A percentile compares a stretch with the other conserved stretches of the same genome.
These are phyloP conservation scores for Aspergillus costaricaensis DNA, from an alignment of 2,329 filamentous ascomycete genomes.

Conservation along the genomic window DNA sequence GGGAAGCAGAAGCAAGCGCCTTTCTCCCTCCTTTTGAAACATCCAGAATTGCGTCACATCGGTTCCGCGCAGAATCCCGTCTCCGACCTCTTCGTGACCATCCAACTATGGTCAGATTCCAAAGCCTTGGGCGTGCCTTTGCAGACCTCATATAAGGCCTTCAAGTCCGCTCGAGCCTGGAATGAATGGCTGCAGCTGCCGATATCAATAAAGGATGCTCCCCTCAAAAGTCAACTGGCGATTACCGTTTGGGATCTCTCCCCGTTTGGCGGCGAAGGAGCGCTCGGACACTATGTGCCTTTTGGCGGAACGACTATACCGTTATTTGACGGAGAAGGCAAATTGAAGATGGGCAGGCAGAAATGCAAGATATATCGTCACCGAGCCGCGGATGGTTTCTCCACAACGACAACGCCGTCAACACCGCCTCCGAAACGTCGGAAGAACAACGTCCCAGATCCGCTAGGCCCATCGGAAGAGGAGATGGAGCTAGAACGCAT, in stretches of 20 bases:
- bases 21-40: slow-evolving; percentile 75
- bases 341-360: slow-evolving; percentile 85
- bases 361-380: slow-evolving; percentile 85
- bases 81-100: slow-evolving; percentile 90
- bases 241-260: slow-evolving; percentile 96
- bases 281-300: slow-evolving; percentile 76
- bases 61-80: slow-evolving; percentile 80
- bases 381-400: slow-evolving; percentile 80
- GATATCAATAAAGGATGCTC: slow-evolving; percentile 78
- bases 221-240: slow-evolving; percentile 78
- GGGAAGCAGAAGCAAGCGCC: slow-evolving; percentile 74
- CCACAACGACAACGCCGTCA: slow-evolving; percentile 76
- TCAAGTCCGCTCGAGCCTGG: slow-evolving; percentile 74
- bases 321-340: slow-evolving; percentile 91
- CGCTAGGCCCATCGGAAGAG: slow-evolving; percentile 60
- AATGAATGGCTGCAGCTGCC: slow-evolving; percentile 95
- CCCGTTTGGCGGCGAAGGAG: slow-evolving; percentile 69
- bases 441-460: slow-evolving; percentile 50
- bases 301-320: slow-evolving; percentile 92
- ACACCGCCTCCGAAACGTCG: slow-evolving; percentile 58
- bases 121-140: slow-evolving; percentile 90
- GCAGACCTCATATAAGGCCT: slow-evolving; percentile 90
- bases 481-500: slow-evolving; percentile 86
- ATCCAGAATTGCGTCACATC: slow-evolving; percentile 79
- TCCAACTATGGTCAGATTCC: slow-evolving; percentile 92